These are phyloP conservation scores for Antarctomyces pellizariae DNA, from an alignment of 495 filamentous ascomycete species.

Conservation along the genomic window DNA sequence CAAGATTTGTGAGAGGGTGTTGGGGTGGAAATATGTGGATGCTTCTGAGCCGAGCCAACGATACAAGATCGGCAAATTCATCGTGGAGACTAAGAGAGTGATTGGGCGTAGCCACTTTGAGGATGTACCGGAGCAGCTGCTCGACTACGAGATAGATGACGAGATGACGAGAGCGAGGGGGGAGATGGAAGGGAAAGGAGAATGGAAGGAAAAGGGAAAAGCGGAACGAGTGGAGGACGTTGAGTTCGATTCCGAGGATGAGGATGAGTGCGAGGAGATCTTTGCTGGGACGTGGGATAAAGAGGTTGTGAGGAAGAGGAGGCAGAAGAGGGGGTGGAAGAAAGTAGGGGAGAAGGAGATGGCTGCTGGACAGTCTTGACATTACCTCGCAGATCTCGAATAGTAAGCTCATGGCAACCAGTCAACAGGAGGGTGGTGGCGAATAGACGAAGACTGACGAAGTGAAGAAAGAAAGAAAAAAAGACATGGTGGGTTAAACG, in stretches of 20 bases:
- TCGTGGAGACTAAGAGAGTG: constrained; percentile 67
- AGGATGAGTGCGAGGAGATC: constrained; percentile 86
- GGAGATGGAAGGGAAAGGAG: constrained; percentile 3
- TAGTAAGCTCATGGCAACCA: no score
- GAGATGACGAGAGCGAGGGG: constrained; percentile 2
- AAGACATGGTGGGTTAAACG: no score
- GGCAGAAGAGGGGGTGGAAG: constrained; percentile 26
- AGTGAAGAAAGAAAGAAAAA: no score
- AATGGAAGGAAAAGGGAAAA: constrained; percentile 2
- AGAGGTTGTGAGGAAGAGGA: constrained; percentile 35
- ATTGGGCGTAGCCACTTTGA: constrained; percentile 47
- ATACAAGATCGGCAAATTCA: constrained; percentile 93
- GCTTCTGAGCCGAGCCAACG: constrained; percentile 59
- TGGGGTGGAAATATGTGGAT: constrained; percentile 89
- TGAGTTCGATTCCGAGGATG: constrained; percentile 77
- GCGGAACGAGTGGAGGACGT: constrained; percentile 7
- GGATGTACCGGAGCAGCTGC: constrained; percentile 13
- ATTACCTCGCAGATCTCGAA: no score
- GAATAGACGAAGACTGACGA: no score
- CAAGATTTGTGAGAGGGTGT: constrained; percentile 33
- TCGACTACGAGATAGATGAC: constrained; percentile 5
- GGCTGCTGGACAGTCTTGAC: no score
- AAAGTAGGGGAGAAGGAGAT: no score
- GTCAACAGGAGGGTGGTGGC: no score
- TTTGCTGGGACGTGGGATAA: constrained; percentile 75